Percentiles rank a stretch among this genome's conserved stretches.
Evolutionary conservation across 129 eudicot species (phyloP).

Genomic region (Helichrysum umbraculigerum): DNA sequence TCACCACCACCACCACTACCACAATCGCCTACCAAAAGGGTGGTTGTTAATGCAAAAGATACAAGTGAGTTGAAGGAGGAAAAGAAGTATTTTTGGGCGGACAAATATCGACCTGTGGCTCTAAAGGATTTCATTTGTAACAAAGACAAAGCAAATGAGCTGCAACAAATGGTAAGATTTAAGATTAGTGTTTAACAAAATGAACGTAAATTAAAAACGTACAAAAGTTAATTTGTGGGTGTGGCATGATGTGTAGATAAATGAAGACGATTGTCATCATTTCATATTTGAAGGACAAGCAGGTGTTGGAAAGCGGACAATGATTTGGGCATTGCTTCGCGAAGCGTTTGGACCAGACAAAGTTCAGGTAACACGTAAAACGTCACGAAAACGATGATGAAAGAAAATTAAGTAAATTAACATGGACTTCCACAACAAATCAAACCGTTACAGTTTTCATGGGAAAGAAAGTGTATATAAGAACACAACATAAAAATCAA

Average conservation of each 20-base stretch:
- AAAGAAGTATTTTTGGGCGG: slow-evolving; percentile 57
- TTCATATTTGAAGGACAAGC: slow-evolving; percentile 82
- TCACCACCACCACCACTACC: slow-evolving; percentile 20
- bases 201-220: not conserved
- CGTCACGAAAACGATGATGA: not conserved
- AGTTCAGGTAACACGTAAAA: slow-evolving; percentile 49
- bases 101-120: slow-evolving; percentile 50
- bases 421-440: not conserved
- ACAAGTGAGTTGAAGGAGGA: slow-evolving; percentile 31
- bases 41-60: slow-evolving; percentile 28
- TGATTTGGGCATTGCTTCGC: slow-evolving; percentile 83
- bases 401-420: not conserved
- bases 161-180: slow-evolving; percentile 40
- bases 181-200: not conserved
- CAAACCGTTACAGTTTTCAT: not conserved
- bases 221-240: not conserved
- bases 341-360: slow-evolving; percentile 54
- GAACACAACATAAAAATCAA: not conserved
- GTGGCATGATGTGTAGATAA: slow-evolving; percentile 35
- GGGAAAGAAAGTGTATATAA: not conserved
- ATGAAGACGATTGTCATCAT: slow-evolving; percentile 41
- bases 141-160: slow-evolving; percentile 47
- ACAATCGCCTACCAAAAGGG: slow-evolving; percentile 18
- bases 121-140: slow-evolving; percentile 70
- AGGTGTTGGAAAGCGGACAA: slow-evolving; percentile 90